Percentiles rank a stretch among this genome's conserved stretches.
phyloP scores from a whole-genome alignment of 129 eudicot species.

The Helianthus tuberosus region DNA sequence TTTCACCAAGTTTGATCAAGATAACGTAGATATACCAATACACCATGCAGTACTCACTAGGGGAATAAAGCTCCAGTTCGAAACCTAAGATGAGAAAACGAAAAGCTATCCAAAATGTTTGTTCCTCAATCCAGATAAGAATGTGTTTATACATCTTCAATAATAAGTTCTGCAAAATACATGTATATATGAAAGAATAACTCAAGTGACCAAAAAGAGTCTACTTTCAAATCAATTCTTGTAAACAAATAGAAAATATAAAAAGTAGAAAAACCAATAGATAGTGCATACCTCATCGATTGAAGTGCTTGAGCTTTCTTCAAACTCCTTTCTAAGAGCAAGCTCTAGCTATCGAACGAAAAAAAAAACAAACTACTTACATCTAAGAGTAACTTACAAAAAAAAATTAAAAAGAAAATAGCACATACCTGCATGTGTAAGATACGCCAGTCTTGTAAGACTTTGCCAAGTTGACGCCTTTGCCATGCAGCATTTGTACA shows the following conservation, averaged over 20 bases:
- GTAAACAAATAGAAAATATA: background rate
- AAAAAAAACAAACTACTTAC: constrained; percentile 6
- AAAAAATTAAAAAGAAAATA: constrained; percentile 1
- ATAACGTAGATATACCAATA: constrained; percentile 90
- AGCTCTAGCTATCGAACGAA: constrained; percentile 66
- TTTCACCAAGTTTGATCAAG: constrained; percentile 87
- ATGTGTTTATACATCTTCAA: constrained; percentile 67
- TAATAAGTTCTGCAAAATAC: constrained; percentile 49
- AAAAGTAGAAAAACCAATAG: too few relatives aligned
- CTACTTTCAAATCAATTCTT: background rate
- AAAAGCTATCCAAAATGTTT: constrained; percentile 91
- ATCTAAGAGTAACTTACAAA: constrained; percentile 13
- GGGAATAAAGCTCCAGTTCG: constrained; percentile 88
- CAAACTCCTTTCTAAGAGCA: constrained; percentile 79
- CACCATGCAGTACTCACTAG: constrained; percentile 95
- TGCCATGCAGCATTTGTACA: constrained; percentile 98
- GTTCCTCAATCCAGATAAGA: constrained; percentile 95
- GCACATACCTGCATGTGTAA: constrained; percentile 74
- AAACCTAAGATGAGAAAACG: constrained; percentile 90
- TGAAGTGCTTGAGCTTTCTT: constrained; percentile 54
- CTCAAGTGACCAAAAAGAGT: background rate
- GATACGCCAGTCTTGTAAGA: constrained; percentile 94
- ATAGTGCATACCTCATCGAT: constrained; percentile 58
- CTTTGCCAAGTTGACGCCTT: constrained; percentile 96
- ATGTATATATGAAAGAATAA: background rate